A percentile compares a stretch with the other conserved stretches of the same genome.
phyloP scores from a whole-genome alignment of 1,284 basidiomycete species.

The Pascua sp. region DNA sequence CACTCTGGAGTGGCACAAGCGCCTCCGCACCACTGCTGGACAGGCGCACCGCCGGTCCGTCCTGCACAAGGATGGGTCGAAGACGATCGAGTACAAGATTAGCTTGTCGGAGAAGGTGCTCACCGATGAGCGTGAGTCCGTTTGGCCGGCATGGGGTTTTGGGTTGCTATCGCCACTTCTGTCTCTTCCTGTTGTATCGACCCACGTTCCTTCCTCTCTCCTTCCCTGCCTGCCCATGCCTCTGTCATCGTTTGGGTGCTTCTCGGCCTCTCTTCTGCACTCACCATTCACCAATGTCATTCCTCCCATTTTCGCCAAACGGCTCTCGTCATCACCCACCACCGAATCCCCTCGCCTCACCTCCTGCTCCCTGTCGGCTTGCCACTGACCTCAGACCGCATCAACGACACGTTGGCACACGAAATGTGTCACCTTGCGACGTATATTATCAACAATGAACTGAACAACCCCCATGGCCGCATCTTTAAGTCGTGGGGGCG shows the following conservation, averaged over 20 bases:
- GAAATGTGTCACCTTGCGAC: constrained; percentile 49
- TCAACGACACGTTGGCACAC: constrained; percentile 45
- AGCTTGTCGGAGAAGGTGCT: constrained; percentile 37
- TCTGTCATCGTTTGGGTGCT: no score
- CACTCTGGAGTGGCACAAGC: constrained; percentile 38
- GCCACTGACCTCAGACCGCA: constrained; percentile 26
- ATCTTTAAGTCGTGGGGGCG: constrained; percentile 47
- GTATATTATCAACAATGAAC: constrained; percentile 43
- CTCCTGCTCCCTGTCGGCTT: no score
- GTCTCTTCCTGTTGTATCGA: no score
- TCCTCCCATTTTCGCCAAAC: no score
- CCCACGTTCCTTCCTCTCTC: no score
- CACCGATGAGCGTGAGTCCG: constrained; percentile 23
- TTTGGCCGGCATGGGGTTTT: no score
- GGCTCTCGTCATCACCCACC: no score
- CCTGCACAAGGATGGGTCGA: constrained; percentile 5
- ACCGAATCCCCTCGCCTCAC: no score
- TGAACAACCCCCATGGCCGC: constrained; percentile 44
- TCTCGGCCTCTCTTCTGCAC: background rate
- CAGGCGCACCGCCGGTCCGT: constrained; percentile 28
- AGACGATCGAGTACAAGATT: constrained; percentile 20
- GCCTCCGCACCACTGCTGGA: constrained; percentile 45
- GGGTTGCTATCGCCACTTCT: no score
- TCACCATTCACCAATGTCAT: no score
- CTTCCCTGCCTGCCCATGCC: no score